Percentiles rank a stretch among this genome's conserved stretches.
Evolutionary conservation across 2,329 filamentous ascomycete genomes (phyloP).

Genomic region (Sporothrix humicola): DNA sequence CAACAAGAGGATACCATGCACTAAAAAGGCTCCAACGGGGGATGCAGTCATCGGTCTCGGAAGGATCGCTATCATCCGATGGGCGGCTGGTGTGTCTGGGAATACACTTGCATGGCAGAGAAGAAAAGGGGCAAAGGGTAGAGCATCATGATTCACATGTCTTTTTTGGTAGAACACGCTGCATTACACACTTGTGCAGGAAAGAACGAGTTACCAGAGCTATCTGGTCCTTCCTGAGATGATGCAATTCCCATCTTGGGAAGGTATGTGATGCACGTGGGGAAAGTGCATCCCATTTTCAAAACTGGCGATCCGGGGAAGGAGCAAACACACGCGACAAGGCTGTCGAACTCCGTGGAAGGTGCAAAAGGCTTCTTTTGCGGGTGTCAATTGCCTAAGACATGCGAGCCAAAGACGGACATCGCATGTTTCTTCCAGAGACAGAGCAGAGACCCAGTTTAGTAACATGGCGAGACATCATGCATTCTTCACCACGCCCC

Average conservation of each 20-base stretch:
- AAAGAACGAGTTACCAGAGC: conserved; percentile 13
- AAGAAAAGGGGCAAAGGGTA: neutral
- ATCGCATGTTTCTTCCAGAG: neutral
- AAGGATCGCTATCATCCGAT: neutral
- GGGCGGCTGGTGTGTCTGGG: neutral
- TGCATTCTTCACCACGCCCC: conserved; percentile 4
- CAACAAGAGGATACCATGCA: neutral
- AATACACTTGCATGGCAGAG: neutral
- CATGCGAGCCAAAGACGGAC: neutral
- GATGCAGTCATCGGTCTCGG: neutral
- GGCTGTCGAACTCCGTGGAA: neutral
- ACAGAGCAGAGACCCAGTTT: neutral
- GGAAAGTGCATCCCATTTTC: neutral
- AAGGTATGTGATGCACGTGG: neutral
- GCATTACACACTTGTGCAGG: neutral
- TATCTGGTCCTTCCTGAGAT: neutral
- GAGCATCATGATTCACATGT: neutral
- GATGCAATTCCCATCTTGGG: neutral
- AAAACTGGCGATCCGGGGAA: neutral
- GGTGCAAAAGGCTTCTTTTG: neutral
- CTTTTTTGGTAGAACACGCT: neutral
- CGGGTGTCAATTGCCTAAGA: neutral
- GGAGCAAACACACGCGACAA: neutral
- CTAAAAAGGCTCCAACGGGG: neutral
- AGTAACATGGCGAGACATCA: conserved; percentile 2